Conservation (phyloP, 768 basidiomycete genomes). For the Asterophora lycoperdoides region DNA sequence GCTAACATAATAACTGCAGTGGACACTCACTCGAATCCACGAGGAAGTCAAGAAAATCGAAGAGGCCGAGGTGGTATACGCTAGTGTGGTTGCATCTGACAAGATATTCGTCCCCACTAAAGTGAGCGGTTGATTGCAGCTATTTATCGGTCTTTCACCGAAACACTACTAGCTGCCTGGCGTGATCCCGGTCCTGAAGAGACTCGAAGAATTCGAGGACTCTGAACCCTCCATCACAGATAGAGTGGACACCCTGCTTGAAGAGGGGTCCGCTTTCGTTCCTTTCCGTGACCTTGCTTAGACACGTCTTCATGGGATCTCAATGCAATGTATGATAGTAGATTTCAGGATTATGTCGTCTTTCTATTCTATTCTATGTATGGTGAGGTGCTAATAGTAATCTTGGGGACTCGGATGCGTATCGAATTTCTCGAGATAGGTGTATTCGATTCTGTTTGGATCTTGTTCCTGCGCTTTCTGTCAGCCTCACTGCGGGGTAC, state of each 20-base stretch:
- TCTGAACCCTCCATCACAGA: slow-evolving; percentile 19
- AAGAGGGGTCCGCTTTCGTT: slow-evolving; percentile 16
- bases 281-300: slow-evolving; percentile 16
- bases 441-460: too few relatives aligned
- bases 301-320: too few relatives aligned
- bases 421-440: too few relatives aligned
- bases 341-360: too few relatives aligned
- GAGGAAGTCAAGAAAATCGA: slow-evolving; percentile 17
- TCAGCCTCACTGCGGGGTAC: too few relatives aligned
- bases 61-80: slow-evolving; percentile 16
- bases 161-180: slow-evolving; percentile 22
- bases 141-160: neutral
- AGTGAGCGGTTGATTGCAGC: neutral
- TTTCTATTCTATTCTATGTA: too few relatives aligned
- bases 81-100: slow-evolving; percentile 7
- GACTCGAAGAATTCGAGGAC: slow-evolving; percentile 17
- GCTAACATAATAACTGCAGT: neutral
- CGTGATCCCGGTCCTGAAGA: slow-evolving; percentile 17
- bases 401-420: too few relatives aligned
- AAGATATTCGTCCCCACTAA: slow-evolving; percentile 7
- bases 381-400: too few relatives aligned
- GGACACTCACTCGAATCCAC: neutral
- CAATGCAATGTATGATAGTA: too few relatives aligned
- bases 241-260: slow-evolving; percentile 15
- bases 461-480: too few relatives aligned